Evolutionary conservation across 2,329 filamentous ascomycete genomes (phyloP).

Genomic region (Penicillium sclerotiorum): DNA sequence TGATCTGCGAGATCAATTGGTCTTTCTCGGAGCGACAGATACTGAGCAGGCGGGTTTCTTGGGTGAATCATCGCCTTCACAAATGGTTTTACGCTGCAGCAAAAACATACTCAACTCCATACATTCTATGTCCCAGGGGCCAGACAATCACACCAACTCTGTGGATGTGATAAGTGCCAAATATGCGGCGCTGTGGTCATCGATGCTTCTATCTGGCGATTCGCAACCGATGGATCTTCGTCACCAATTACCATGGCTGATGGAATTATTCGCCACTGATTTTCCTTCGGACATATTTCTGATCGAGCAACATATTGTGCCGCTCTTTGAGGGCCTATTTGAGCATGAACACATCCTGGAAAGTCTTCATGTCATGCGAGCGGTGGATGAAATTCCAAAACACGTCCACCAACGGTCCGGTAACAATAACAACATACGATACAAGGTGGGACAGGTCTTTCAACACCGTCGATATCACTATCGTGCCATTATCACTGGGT

Average conservation of each 20-base stretch:
- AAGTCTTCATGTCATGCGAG: slow-evolving; percentile 58
- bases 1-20: slow-evolving; percentile 63
- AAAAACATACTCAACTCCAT: slow-evolving; percentile 80
- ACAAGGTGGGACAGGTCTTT: slow-evolving; percentile 80
- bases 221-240: slow-evolving; percentile 55
- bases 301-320: slow-evolving; percentile 67
- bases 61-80: slow-evolving; percentile 62
- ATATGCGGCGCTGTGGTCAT: slow-evolving; percentile 75
- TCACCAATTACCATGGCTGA: slow-evolving; percentile 65
- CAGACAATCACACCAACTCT: slow-evolving; percentile 29
- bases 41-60: slow-evolving; percentile 57
- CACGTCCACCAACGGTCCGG: slow-evolving; percentile 41
- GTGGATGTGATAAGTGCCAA: slow-evolving; percentile 63
- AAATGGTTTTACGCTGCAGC: slow-evolving; percentile 73
- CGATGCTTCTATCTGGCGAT: slow-evolving; percentile 55
- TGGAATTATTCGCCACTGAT: slow-evolving; percentile 64
- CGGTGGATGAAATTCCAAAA: slow-evolving; percentile 59
- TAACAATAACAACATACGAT: slow-evolving; percentile 57
- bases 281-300: slow-evolving; percentile 74
- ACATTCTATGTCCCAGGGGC: slow-evolving; percentile 51
- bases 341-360: slow-evolving; percentile 59
- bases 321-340: slow-evolving; percentile 57
- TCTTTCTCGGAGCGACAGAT: slow-evolving; percentile 51
- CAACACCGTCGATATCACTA: slow-evolving; percentile 79
- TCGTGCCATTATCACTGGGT: slow-evolving; percentile 82